Evolutionary conservation across 2,329 filamentous ascomycete species (phyloP).

Genomic region (Botrytis fragariae): DNA sequence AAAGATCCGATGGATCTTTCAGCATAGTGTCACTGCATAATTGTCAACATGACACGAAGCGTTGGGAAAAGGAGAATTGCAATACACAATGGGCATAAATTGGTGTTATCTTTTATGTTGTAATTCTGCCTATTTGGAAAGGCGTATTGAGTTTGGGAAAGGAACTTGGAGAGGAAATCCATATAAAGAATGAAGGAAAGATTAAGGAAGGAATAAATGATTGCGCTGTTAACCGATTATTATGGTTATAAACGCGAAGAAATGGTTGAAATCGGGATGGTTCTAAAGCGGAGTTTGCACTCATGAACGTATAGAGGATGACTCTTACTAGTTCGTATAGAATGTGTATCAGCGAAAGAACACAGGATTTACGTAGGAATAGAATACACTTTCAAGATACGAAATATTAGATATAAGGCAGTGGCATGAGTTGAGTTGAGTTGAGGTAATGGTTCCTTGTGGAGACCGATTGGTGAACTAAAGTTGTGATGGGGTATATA

Average conservation of each 20-base stretch:
- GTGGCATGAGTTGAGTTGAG: not conserved
- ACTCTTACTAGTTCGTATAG: not conserved
- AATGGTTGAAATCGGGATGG: not conserved
- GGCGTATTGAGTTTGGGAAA: not conserved
- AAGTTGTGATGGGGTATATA: not conserved
- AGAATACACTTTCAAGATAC: not conserved
- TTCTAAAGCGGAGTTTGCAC: not conserved
- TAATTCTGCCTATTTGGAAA: not conserved
- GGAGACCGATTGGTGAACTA: not conserved
- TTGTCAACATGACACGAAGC: not conserved
- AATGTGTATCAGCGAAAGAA: not conserved
- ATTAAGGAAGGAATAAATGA: not conserved
- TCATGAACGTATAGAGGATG: not conserved
- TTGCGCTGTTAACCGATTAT: not conserved
- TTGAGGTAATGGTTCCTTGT: not conserved
- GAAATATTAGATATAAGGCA: not conserved
- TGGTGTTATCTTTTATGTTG: not conserved
- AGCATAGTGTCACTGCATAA: not conserved
- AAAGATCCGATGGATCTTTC: conserved; percentile 17
- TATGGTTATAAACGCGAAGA: not conserved
- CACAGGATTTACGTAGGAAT: too few species aligned
- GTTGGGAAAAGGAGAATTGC: not conserved
- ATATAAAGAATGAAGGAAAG: not conserved
- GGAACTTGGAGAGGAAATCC: not conserved
- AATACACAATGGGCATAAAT: not conserved